Evolutionary conservation across 148 eudicot genomes (phyloP).

Genomic region (Limonium bicolor): DNA sequence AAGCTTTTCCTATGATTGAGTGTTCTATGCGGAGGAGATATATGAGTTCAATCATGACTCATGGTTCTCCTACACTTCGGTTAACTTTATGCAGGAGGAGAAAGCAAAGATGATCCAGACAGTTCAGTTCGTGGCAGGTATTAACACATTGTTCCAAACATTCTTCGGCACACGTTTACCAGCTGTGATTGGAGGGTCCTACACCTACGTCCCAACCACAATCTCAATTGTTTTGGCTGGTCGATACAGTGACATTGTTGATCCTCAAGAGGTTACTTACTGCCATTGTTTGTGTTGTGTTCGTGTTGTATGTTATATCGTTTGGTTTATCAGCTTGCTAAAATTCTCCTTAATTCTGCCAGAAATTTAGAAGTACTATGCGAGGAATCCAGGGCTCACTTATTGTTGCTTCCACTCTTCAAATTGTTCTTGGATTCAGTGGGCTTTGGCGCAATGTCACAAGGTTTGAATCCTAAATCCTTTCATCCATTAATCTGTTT

Average conservation of each 20-base stretch:
- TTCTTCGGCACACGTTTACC: slow-evolving; percentile 73
- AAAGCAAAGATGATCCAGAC: slow-evolving; percentile 80
- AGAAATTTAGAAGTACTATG: slow-evolving; percentile 66
- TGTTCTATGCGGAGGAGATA: background rate
- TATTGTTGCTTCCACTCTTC: slow-evolving; percentile 74
- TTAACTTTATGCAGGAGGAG: slow-evolving; percentile 32
- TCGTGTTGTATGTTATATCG: background rate
- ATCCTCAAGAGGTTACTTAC: slow-evolving; percentile 55
- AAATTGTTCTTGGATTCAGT: slow-evolving; percentile 84
- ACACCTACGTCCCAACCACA: slow-evolving; percentile 62
- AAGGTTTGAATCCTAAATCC: slow-evolving; percentile 23
- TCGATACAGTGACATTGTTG: slow-evolving; percentile 40
- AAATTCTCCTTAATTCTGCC: slow-evolving; percentile 4
- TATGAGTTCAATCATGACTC: background rate
- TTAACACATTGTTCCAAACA: slow-evolving; percentile 62
- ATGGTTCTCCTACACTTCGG: background rate
- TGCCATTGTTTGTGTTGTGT: background rate
- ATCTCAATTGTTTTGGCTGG: slow-evolving; percentile 67
- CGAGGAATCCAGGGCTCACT: slow-evolving; percentile 86
- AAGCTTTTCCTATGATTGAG: background rate
- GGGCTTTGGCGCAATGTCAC: slow-evolving; percentile 81
- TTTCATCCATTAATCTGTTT: background rate
- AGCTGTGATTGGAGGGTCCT: slow-evolving; percentile 82
- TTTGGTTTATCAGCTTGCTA: background rate
- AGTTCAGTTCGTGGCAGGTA: slow-evolving; percentile 68